These are phyloP conservation scores for Brassica balearica DNA, from an alignment of 441 rosid genomes.

Conservation along the genomic window DNA sequence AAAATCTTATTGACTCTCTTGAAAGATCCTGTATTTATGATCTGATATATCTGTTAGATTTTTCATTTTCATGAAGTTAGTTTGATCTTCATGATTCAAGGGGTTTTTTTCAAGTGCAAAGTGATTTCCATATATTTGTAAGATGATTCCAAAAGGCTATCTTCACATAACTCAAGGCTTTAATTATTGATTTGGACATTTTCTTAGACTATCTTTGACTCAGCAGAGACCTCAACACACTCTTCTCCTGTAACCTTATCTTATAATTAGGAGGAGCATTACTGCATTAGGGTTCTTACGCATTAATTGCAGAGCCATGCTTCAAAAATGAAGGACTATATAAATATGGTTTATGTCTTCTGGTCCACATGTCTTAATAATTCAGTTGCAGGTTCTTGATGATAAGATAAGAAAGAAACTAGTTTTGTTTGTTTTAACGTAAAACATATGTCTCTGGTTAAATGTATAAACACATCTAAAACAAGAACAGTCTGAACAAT, in stretches of 20 bases:
- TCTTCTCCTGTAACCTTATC: conserved; percentile 29
- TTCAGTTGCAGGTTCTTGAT: conserved; percentile 17
- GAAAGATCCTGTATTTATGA: conserved; percentile 33
- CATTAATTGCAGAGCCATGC: conserved; percentile 27
- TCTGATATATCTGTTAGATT: conserved; percentile 24
- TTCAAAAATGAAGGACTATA: conserved; percentile 1
- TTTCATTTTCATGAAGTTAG: conserved; percentile 6
- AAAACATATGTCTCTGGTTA: conserved; percentile 39
- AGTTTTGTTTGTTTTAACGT: background rate
- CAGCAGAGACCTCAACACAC: conserved; percentile 30
- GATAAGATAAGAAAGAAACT: conserved; percentile 22
- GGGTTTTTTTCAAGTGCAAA: background rate
- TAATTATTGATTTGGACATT: conserved; percentile 30
- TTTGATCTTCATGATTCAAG: conserved; percentile 5
- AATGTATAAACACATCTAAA: conserved; percentile 49
- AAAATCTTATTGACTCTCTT: conserved; percentile 20
- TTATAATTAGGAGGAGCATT: background rate
- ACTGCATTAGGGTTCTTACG: conserved; percentile 13
- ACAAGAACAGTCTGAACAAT: conserved; percentile 30
- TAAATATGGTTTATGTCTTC: background rate
- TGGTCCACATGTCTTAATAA: conserved; percentile 32
- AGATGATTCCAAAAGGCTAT: background rate
- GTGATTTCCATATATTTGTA: background rate
- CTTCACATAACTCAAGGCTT: conserved; percentile 18
- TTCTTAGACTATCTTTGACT: conserved; percentile 30